phyloP scores from a whole-genome alignment of 2,329 filamentous ascomycete genomes.

The Claviceps africana region DNA sequence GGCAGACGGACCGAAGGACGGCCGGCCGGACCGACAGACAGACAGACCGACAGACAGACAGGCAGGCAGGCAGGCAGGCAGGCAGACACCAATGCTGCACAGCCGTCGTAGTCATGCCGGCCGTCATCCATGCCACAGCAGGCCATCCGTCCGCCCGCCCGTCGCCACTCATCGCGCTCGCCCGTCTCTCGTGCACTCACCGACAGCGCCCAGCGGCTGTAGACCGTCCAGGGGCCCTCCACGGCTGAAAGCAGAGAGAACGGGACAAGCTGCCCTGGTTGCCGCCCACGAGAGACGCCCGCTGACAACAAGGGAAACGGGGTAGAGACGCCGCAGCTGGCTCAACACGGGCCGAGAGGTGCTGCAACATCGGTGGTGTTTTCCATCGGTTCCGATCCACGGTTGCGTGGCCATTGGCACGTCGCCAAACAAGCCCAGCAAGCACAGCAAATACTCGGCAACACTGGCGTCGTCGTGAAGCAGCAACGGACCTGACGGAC shows the following conservation, averaged over 20 bases:
- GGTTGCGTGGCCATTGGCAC: slow-evolving; percentile 3
- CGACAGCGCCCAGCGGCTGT: neutral
- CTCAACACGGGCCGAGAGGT: neutral
- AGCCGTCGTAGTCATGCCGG: slow-evolving; percentile 6
- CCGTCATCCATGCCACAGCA: slow-evolving; percentile 5
- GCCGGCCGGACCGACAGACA: slow-evolving; percentile 2
- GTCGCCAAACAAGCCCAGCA: neutral
- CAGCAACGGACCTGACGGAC: neutral
- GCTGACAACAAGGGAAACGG: neutral
- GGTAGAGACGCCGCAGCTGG: neutral
- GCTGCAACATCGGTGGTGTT: neutral
- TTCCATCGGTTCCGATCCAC: no score
- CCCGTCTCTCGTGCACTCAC: neutral
- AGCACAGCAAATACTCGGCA: neutral
- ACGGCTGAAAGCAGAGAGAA: neutral
- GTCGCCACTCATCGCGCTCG: neutral
- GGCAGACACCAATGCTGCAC: slow-evolving; percentile 8
- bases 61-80: no score
- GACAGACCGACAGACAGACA: no score
- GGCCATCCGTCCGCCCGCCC: neutral
- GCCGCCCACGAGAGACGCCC: neutral
- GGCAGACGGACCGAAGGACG: no score
- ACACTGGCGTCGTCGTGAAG: neutral
- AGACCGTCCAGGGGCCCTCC: no score
- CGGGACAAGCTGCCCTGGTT: neutral